Evolutionary conservation across 306 rosid genomes (phyloP).

Genomic region (Rosa lucieae): DNA sequence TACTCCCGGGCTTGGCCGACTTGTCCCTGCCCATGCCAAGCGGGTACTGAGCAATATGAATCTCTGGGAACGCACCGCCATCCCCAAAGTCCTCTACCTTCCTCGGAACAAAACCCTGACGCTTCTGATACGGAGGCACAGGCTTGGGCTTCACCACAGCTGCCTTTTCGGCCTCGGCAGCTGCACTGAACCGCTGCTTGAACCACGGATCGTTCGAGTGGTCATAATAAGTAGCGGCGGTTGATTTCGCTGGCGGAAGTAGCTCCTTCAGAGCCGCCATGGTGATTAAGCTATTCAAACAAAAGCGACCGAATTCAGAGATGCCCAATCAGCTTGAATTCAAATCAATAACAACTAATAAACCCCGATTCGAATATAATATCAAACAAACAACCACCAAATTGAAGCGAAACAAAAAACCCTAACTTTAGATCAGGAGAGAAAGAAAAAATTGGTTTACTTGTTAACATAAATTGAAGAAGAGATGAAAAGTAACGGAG

Average conservation of each 20-base stretch:
- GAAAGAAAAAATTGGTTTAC: neutral
- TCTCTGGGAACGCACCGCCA: slow-evolving; percentile 92
- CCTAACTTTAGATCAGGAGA: neutral
- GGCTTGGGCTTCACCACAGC: slow-evolving; percentile 45
- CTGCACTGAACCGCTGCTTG: slow-evolving; percentile 65
- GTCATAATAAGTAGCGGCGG: slow-evolving; percentile 62
- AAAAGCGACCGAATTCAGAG: neutral
- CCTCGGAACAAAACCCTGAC: slow-evolving; percentile 79
- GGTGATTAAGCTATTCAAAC: slow-evolving; percentile 1
- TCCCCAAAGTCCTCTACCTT: slow-evolving; percentile 82
- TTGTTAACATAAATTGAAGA: neutral
- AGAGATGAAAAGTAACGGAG: neutral
- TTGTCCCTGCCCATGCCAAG: slow-evolving; percentile 80
- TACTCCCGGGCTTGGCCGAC: slow-evolving; percentile 52
- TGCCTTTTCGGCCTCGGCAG: slow-evolving; percentile 56
- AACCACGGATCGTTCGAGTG: slow-evolving; percentile 92
- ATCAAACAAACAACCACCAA: neutral
- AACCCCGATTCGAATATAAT: neutral
- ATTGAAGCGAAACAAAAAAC: neutral
- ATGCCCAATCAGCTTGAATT: neutral
- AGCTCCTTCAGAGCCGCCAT: slow-evolving; percentile 79
- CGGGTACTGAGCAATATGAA: slow-evolving; percentile 88
- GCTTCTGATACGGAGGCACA: slow-evolving; percentile 70
- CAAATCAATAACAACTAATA: neutral
- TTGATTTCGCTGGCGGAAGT: slow-evolving; percentile 62